These are phyloP conservation scores for Gamarada debralockiae DNA, from an alignment of 495 filamentous ascomycete species.

Conservation along the genomic window DNA sequence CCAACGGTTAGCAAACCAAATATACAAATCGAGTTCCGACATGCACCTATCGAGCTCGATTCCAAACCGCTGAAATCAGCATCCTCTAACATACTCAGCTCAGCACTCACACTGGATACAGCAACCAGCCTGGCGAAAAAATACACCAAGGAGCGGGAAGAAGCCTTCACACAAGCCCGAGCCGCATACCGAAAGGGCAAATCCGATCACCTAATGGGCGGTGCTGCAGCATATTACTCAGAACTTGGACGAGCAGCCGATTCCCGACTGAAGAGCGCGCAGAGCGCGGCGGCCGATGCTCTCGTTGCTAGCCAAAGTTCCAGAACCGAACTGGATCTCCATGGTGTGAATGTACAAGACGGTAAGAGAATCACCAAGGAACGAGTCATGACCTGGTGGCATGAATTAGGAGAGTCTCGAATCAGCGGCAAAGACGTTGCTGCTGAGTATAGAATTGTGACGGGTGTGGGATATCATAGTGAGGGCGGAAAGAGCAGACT, in stretches of 20 bases:
- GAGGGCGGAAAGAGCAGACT: conserved; percentile 70
- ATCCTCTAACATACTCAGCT: conserved; percentile 1
- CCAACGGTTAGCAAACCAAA: background rate
- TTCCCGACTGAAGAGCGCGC: conserved; percentile 37
- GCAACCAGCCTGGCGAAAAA: conserved; percentile 7
- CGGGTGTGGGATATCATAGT: conserved; percentile 75
- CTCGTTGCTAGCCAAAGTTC: conserved; percentile 46
- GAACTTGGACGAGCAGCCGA: conserved; percentile 51
- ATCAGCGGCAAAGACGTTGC: conserved; percentile 38
- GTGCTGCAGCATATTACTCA: conserved; percentile 63
- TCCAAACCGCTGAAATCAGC: conserved; percentile 5
- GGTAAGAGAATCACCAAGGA: conserved; percentile 70
- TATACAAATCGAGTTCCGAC: conserved; percentile 35
- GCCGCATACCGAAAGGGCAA: conserved; percentile 58
- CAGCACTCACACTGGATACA: conserved; percentile 10
- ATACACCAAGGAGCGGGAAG: conserved; percentile 23
- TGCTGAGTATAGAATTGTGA: conserved; percentile 66
- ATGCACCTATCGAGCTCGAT: conserved; percentile 26
- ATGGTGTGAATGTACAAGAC: conserved; percentile 77
- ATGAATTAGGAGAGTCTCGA: conserved; percentile 49
- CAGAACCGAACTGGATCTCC: conserved; percentile 58
- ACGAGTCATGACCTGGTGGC: conserved; percentile 76
- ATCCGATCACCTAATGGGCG: conserved; percentile 63
- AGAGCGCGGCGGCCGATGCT: conserved; percentile 50
- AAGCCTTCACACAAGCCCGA: conserved; percentile 56